A percentile compares a stretch with the other conserved stretches of the same genome.
Evolutionary conservation across 441 rosid species (phyloP).

Genomic region (Eutrema salsugineum): DNA sequence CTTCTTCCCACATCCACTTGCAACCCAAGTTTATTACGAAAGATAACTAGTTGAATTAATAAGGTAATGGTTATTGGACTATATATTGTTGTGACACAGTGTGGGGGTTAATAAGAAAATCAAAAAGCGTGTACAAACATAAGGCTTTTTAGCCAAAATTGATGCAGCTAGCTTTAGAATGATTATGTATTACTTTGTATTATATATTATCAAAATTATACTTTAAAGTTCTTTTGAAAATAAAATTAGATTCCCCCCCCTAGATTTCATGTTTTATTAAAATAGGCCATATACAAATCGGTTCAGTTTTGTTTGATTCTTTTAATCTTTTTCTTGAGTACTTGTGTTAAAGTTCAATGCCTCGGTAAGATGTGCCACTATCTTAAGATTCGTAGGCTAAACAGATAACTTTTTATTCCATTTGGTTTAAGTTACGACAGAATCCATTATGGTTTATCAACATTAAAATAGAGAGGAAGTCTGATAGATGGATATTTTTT

Average conservation of each 20-base stretch:
- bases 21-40: slow-evolving; percentile 22
- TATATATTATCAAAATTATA: not conserved
- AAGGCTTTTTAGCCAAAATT: slow-evolving; percentile 13
- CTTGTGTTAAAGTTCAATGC: too few species aligned
- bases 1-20: slow-evolving; percentile 14
- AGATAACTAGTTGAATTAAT: not conserved
- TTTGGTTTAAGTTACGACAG: too few species aligned
- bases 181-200: not conserved
- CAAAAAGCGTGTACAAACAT: not conserved
- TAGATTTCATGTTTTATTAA: too few species aligned
- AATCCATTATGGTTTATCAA: too few species aligned
- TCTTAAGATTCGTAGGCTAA: too few species aligned
- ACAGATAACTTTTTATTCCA: too few species aligned
- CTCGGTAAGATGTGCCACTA: too few species aligned
- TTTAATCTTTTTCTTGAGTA: too few species aligned
- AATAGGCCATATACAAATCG: too few species aligned
- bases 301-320: too few species aligned
- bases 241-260: not conserved
- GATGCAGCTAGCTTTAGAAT: not conserved
- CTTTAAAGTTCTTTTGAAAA: not conserved
- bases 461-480: too few species aligned
- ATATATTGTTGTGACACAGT: not conserved
- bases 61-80: not conserved
- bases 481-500: too few species aligned
- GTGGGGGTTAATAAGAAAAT: not conserved